These are phyloP conservation scores for Septoria linicola DNA, from an alignment of 2,329 filamentous ascomycete genomes.

Conservation along the genomic window DNA sequence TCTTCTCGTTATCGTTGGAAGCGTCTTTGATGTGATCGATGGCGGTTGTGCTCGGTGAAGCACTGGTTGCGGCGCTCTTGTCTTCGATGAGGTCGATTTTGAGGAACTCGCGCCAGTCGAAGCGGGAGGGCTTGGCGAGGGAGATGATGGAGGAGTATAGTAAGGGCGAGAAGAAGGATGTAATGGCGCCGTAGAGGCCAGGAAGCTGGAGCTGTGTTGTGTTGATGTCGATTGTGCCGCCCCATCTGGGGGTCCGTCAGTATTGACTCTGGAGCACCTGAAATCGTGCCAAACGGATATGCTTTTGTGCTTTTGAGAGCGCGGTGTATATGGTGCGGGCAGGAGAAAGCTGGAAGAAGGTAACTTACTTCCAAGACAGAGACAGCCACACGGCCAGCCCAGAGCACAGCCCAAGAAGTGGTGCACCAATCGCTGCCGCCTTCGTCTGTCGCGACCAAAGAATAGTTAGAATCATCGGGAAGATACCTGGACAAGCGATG, in stretches of 20 bases:
- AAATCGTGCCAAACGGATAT: too few relatives aligned
- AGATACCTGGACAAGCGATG: constrained; percentile 46
- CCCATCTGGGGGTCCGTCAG: too few relatives aligned
- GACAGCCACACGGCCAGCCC: constrained; percentile 47
- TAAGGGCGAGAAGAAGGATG: constrained; percentile 49
- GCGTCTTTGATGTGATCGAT: neutral
- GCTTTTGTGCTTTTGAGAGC: too few relatives aligned
- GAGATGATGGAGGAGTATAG: constrained; percentile 51
- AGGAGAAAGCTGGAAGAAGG: too few relatives aligned
- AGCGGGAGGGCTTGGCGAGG: constrained; percentile 31
- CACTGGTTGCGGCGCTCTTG: constrained; percentile 19
- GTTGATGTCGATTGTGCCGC: constrained; percentile 43
- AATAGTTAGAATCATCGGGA: constrained; percentile 48
- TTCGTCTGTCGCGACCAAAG: constrained; percentile 49
- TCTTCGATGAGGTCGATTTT: constrained; percentile 50
- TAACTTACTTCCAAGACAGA: constrained; percentile 40
- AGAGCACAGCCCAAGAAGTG: constrained; percentile 46
- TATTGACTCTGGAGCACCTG: too few relatives aligned
- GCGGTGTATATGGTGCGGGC: too few relatives aligned
- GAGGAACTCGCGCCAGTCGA: constrained; percentile 50
- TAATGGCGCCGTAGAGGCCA: constrained; percentile 47
- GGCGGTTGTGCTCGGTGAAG: neutral
- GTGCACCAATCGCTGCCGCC: constrained; percentile 47
- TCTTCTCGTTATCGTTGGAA: constrained; percentile 10
- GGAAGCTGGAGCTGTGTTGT: constrained; percentile 46